Base-by-base conservation (phyloP, 116 monocot species). In the Cymodocea nodosa region DNA sequence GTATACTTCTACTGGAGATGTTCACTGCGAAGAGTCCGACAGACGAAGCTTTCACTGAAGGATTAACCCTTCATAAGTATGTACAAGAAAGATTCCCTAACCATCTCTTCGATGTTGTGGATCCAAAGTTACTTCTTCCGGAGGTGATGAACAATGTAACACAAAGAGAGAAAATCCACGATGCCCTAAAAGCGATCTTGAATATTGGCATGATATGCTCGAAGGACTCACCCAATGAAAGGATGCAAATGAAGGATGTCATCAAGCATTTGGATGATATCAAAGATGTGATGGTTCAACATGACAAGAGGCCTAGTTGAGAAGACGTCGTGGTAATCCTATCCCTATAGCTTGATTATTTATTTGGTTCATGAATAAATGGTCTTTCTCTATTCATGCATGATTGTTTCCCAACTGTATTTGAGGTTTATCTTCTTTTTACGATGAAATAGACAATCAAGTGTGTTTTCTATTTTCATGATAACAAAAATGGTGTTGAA, bases 1-100 rank as follows among this genome's bases (percentile, higher is more conserved):
- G 77, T 35, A 69, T 81, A 49, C 74, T 81, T 4, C 23, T 81
- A 60, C 62, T 71, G 60, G 81, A 81, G 71, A 74, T 81, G 70
- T 71, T 81, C 70, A 77, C 77, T 0, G 77, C 67, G 7, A 74
- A 54, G 49, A 70, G 76, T 14, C 77, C 81, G 2, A 81, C 77
- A 8, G 74, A 77, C 63, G 67, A 74, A 20, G 51, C 56, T 13
- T 81, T 81, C 16, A 22, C 15, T 17, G 70, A 70, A 5, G 74
- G 74, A 5, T 9, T 68, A 5, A 70, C 30, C 23, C 81, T 81
- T 37, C 69, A 30, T 1, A 71, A 34, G 15, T 77, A 60, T 22
- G 77, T 73, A 1, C 67, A 63, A 13, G 23, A 14, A 58, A 49
- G 55, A 0, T 51, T 77, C 34, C 77, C 77, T 52, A 70, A 60